Conservation (phyloP, 257 asterid genomes). For the Solanum ossicruentum region DNA sequence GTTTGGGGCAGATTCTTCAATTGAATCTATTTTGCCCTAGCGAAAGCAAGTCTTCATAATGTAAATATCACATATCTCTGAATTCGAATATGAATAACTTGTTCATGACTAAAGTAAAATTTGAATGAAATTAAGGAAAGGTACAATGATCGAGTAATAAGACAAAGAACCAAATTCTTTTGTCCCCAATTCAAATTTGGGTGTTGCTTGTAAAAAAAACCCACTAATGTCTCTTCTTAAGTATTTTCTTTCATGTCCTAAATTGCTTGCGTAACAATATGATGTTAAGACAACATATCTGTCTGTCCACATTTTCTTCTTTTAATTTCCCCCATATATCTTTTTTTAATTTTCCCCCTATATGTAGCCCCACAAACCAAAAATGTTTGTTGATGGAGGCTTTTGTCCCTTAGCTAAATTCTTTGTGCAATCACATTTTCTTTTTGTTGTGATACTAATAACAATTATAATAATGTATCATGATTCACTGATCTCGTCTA, state of each 20-base stretch:
- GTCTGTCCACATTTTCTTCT: background rate
- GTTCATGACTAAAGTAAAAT: background rate
- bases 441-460: background rate
- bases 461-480: background rate
- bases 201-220: background rate
- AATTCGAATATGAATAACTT: too few relatives aligned
- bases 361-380: background rate
- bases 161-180: too few relatives aligned
- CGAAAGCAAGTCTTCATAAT: too few relatives aligned
- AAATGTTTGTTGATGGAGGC: background rate
- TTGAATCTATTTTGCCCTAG: too few relatives aligned
- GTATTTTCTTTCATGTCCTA: background rate
- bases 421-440: too few relatives aligned
- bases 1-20: background rate
- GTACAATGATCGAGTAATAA: background rate
- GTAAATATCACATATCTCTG: too few relatives aligned
- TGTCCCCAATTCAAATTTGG: background rate
- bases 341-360: background rate
- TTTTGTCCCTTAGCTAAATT: background rate
- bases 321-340: background rate
- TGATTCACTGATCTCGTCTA: background rate
- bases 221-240: background rate
- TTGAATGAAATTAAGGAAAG: background rate
- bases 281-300: background rate
- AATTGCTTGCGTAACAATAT: background rate